Evolutionary conservation across 208 protist genomes (phyloP).

Genomic region (Trichomonas vaginalis): DNA sequence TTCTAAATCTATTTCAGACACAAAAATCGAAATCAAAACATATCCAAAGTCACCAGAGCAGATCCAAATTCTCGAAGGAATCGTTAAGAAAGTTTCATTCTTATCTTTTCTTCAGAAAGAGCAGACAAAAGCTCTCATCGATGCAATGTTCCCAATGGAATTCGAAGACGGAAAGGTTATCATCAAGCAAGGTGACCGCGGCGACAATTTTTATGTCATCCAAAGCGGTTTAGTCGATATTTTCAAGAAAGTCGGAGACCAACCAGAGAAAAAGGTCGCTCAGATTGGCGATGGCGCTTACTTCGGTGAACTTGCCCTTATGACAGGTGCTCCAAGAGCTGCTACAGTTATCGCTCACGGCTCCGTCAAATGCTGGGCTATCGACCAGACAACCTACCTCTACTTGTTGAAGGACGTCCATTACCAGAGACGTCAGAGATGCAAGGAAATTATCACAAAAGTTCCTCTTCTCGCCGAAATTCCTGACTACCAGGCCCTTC

Average conservation of each 20-base stretch:
- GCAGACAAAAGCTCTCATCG: background rate
- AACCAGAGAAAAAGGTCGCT: background rate
- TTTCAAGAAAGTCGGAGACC: background rate
- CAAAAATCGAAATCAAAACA: background rate
- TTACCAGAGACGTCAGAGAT: background rate
- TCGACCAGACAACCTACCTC: background rate
- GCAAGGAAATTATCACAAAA: background rate
- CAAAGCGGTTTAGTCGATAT: background rate
- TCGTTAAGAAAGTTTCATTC: background rate
- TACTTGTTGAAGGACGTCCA: background rate
- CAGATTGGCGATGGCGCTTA: background rate
- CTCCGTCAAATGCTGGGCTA: background rate
- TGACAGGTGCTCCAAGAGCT: background rate
- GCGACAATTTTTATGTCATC: conserved; percentile 4
- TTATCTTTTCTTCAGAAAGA: background rate
- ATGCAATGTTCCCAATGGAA: background rate
- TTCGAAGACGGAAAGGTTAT: background rate
- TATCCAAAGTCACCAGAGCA: background rate
- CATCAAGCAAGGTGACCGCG: background rate
- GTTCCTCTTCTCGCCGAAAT: background rate
- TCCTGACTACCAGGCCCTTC: background rate
- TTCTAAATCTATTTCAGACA: background rate
- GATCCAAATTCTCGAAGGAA: background rate
- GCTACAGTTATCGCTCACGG: background rate
- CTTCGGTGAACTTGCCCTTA: background rate